Conservation (phyloP, 495 filamentous ascomycete species). For the Lasiosphaeriaceae sp. region DNA sequence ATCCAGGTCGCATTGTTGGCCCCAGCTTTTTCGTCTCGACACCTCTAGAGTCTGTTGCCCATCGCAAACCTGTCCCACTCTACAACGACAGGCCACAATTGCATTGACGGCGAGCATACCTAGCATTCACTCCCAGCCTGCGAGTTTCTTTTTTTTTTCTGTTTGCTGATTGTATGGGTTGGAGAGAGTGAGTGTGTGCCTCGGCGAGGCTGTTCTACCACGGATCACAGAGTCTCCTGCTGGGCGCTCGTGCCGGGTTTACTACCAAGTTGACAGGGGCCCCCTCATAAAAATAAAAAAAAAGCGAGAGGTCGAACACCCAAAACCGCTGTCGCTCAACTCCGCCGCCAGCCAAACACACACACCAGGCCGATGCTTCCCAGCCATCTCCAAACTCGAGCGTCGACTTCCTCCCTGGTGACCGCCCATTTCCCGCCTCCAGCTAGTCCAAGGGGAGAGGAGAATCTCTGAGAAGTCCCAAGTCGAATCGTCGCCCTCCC, state of each 20-base stretch:
- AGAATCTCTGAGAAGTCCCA: constrained; percentile 1
- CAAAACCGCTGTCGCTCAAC: constrained; percentile 20
- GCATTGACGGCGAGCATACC: not conserved
- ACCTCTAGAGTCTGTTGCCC: not conserved
- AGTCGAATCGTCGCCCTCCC: not conserved
- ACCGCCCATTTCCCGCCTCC: constrained; percentile 7
- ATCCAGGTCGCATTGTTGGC: not conserved
- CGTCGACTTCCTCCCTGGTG: constrained; percentile 26
- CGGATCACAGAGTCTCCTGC: not conserved
- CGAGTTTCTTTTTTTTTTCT: not conserved
- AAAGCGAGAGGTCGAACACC: constrained; percentile 31
- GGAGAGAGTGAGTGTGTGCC: no score
- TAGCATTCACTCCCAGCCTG: not conserved
- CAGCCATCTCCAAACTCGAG: constrained; percentile 34
- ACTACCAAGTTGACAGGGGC: constrained; percentile 12
- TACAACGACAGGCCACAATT: not conserved
- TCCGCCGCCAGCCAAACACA: constrained; percentile 17
- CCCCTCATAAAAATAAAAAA: constrained; percentile 26
- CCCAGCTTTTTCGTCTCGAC: not conserved
- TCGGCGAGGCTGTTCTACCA: no score
- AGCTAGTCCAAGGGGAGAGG: constrained; percentile 8
- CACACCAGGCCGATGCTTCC: constrained; percentile 28
- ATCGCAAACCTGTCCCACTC: not conserved
- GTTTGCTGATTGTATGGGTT: no score
- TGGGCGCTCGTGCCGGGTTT: constrained; percentile 11